Base-by-base conservation (phyloP, 2,329 filamentous ascomycete genomes). In the Lomentospora prolificans region DNA sequence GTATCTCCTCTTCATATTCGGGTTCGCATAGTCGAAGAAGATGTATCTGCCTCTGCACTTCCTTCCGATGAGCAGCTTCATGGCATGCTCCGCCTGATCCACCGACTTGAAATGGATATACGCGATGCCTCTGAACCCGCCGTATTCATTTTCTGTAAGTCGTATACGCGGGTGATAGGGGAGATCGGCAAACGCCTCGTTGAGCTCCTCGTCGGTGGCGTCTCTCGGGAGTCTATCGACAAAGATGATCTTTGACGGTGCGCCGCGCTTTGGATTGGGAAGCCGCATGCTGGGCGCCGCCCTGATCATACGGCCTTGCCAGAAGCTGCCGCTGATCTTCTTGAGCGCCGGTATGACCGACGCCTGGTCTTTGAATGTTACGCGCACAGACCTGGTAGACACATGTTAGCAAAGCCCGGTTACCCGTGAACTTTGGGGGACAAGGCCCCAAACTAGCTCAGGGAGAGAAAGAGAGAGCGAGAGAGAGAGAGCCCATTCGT, bases 191-290 rank as follows among this genome's bases (percentile, higher is more conserved):
- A 95, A 92, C 25, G 95, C 70, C 55, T 83, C 77, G 70, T 91
- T 90, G 55, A 96, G 75, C 64, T 95, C 90, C 55, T 81, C 80
- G 65, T 95, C 90, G 7, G 86, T 87, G 74, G 91, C 86, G 71
- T 95, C 87, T 66, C 87, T 94, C 9, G 88, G 84, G 70, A 96
- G 82, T 74, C 94, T 94, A 61, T 90, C 89, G 62, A 96, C 81
- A 74, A 87, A 95, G 31, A 95, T 72, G 1, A 85, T 88, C 17
- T 48, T 50, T 27, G 44, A 53, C 3, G 50, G 53, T 14, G 31
- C 25, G 24, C 19, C 9, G 30, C 30, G 30, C 7, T 33, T 33
- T 6, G 7, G 30, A 33, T 22, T 25, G 39, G 41, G 44, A 25
- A 25, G 10, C 3, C 48, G 48, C 51, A 55, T 56, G 44, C 50